These are phyloP conservation scores for Erythrobasidium hasegawianum DNA, from an alignment of 1,284 basidiomycete genomes.

Conservation along the genomic window DNA sequence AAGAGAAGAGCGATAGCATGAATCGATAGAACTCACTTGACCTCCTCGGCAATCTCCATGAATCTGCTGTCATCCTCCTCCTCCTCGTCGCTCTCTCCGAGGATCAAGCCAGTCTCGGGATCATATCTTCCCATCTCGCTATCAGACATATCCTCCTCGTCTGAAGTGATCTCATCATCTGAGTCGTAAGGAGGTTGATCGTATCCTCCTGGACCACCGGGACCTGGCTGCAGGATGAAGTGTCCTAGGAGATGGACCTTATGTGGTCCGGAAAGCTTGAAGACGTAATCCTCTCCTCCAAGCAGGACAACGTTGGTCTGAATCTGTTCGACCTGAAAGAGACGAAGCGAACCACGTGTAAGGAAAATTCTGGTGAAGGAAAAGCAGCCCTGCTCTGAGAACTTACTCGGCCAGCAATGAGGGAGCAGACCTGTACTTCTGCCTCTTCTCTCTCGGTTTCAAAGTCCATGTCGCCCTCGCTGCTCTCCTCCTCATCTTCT, in stretches of 20 bases:
- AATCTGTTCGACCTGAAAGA: constrained; percentile 71
- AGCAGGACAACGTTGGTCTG: constrained; percentile 54
- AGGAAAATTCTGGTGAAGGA: neutral
- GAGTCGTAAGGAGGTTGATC: constrained; percentile 25
- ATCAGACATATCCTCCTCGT: constrained; percentile 54
- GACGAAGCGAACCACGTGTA: neutral
- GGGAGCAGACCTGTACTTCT: constrained; percentile 51
- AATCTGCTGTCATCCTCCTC: constrained; percentile 56
- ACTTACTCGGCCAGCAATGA: constrained; percentile 53
- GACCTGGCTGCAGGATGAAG: constrained; percentile 61
- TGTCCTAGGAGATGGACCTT: constrained; percentile 81
- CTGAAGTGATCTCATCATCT: constrained; percentile 53
- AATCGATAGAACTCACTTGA: constrained; percentile 7
- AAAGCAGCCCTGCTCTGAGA: no score
- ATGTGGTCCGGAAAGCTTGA: constrained; percentile 66
- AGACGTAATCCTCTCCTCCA: constrained; percentile 49
- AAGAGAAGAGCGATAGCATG: no score
- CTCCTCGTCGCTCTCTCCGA: constrained; percentile 39
- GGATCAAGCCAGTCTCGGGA: constrained; percentile 40
- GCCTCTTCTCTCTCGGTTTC: constrained; percentile 52
- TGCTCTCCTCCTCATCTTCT: constrained; percentile 57
- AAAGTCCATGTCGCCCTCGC: constrained; percentile 55
- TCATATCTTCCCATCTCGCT: constrained; percentile 35
- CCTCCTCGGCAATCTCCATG: constrained; percentile 55
- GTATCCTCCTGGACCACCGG: constrained; percentile 39